These are phyloP conservation scores for Amoeboaphelidium protococcarum DNA, from an alignment of 371 early-diverging fungal species.

Conservation along the genomic window DNA sequence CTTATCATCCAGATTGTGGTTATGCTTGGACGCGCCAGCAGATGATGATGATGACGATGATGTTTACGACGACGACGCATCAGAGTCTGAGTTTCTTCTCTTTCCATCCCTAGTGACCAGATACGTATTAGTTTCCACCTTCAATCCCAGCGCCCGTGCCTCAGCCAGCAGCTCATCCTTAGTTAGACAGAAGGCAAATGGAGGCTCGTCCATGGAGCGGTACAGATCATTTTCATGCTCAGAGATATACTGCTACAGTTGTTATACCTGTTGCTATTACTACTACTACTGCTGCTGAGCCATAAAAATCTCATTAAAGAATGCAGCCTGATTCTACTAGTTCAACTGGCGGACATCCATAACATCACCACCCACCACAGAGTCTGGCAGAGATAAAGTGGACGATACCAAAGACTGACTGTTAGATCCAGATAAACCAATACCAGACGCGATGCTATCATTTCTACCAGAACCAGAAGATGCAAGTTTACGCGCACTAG, in stretches of 20 bases:
- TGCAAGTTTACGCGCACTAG: not conserved
- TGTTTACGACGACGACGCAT: not conserved
- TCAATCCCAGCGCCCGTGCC: not conserved
- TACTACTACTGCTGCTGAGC: too few relatives aligned
- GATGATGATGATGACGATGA: not conserved
- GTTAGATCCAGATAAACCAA: not conserved
- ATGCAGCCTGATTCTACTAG: not conserved
- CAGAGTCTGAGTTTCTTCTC: not conserved
- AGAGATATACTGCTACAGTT: too few relatives aligned
- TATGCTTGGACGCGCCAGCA: not conserved
- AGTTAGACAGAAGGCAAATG: too few relatives aligned
- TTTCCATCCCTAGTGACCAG: not conserved
- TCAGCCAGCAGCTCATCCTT: too few relatives aligned
- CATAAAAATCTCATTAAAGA: not conserved
- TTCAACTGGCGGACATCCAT: too few relatives aligned
- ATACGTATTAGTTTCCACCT: not conserved
- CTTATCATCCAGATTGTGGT: not conserved
- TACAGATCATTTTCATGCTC: too few relatives aligned
- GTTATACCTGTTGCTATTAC: too few relatives aligned
- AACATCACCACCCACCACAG: too few relatives aligned
- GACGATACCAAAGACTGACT: not conserved
- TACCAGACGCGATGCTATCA: not conserved
- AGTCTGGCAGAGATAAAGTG: not conserved
- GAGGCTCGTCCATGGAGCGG: too few relatives aligned
- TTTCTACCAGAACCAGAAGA: not conserved